Evolutionary conservation across 352 stramenopile genomes (phyloP).

Genomic region (Globisporangium splendens): DNA sequence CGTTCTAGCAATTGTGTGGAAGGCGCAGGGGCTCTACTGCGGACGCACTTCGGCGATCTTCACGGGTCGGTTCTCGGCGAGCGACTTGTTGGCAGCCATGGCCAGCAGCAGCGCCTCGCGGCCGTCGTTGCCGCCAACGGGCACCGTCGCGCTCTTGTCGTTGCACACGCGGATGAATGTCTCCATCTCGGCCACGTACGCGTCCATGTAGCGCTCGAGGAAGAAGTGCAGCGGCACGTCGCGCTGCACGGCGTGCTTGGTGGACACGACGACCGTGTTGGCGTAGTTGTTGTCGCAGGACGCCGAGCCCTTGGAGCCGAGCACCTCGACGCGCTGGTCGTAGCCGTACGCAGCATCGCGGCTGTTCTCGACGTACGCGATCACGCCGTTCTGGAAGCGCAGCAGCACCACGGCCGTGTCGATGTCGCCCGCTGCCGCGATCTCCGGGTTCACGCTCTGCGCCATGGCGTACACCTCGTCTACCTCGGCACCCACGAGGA

Average conservation of each 20-base stretch:
- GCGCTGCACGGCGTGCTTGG: conserved; percentile 11
- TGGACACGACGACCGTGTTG: conserved; percentile 79
- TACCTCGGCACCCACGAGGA: conserved; percentile 52
- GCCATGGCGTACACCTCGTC: too few species aligned
- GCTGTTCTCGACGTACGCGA: conserved; percentile 94
- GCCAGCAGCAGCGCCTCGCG: conserved; percentile 66
- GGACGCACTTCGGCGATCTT: conserved; percentile 41
- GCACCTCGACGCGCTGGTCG: conserved; percentile 89
- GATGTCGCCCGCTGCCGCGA: too few species aligned
- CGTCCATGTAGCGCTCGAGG: too few species aligned
- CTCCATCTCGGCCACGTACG: conserved; percentile 41
- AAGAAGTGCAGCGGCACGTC: too few species aligned
- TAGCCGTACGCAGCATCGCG: conserved; percentile 93
- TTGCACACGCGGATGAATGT: conserved; percentile 63
- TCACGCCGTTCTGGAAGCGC: conserved; percentile 87
- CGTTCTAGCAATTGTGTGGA: not conserved
- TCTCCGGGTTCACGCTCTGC: too few species aligned
- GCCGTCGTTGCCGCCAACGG: conserved; percentile 54
- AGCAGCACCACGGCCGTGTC: conserved; percentile 68
- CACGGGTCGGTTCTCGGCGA: conserved; percentile 64
- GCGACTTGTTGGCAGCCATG: conserved; percentile 61
- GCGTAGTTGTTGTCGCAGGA: conserved; percentile 92
- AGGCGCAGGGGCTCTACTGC: not conserved
- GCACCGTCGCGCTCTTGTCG: conserved; percentile 29
- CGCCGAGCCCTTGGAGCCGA: conserved; percentile 83